A percentile compares a stretch with the other conserved stretches of the same genome.
These are phyloP conservation scores for Pyrenophora teres DNA, from an alignment of 2,329 filamentous ascomycete species.

Conservation along the genomic window DNA sequence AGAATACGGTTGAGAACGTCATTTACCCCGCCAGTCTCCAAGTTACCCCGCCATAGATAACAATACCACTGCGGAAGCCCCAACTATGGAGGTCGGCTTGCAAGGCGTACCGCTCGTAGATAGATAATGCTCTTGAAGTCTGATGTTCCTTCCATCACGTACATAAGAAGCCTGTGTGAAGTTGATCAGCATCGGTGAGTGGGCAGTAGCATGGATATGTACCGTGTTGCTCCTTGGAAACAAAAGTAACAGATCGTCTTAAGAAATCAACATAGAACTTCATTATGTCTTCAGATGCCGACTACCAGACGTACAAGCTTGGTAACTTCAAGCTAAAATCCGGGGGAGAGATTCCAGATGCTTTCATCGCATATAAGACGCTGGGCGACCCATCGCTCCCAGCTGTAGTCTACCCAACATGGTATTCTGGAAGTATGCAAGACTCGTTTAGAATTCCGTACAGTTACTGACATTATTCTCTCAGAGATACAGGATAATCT, in stretches of 20 bases:
- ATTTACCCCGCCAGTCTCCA: slow-evolving; percentile 24
- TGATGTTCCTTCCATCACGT: too few species aligned
- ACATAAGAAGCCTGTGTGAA: too few species aligned
- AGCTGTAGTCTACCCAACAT: slow-evolving; percentile 75
- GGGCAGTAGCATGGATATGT: neutral
- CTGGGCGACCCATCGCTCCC: slow-evolving; percentile 67
- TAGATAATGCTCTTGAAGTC: too few species aligned
- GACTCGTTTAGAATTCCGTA: neutral
- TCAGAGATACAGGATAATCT: slow-evolving; percentile 69
- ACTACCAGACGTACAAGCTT: slow-evolving; percentile 61
- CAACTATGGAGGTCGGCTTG: neutral
- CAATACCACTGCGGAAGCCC: slow-evolving; percentile 4
- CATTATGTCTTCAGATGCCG: slow-evolving; percentile 28
- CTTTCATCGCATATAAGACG: slow-evolving; percentile 77
- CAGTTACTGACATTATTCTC: neutral
- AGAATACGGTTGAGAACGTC: slow-evolving; percentile 11
- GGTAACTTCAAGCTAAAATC: slow-evolving; percentile 71
- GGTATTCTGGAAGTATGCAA: slow-evolving; percentile 67
- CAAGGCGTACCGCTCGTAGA: too few species aligned
- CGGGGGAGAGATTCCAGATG: slow-evolving; percentile 64
- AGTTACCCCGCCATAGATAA: slow-evolving; percentile 34
- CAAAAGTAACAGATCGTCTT: neutral
- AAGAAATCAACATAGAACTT: neutral
- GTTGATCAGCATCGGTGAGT: neutral
- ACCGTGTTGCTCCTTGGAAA: too few species aligned